A percentile compares a stretch with the other conserved stretches of the same genome.
Conservation (phyloP, 805 yeast genomes). For the Dipodascus albidus region DNA sequence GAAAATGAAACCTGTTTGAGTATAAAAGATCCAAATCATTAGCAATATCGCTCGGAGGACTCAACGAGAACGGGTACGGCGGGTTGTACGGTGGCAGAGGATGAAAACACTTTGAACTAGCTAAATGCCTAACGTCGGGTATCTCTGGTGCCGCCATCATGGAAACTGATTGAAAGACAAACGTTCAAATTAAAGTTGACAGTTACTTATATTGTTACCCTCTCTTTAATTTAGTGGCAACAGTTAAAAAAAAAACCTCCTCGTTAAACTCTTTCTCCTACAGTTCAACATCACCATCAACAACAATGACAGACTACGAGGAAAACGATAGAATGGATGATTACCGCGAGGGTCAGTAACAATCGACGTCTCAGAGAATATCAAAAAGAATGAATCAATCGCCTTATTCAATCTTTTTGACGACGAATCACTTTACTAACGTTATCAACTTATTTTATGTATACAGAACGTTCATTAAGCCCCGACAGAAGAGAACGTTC, state of each 20-base stretch:
- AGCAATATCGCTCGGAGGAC: background rate
- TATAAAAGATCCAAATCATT: conserved; percentile 11
- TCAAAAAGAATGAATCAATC: too few species aligned
- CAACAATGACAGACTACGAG: background rate
- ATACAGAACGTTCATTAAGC: background rate
- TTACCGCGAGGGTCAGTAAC: background rate
- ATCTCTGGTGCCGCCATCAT: too few species aligned
- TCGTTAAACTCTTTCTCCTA: too few species aligned
- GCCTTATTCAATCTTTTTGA: background rate
- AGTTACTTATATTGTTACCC: too few species aligned
- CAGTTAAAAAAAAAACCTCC: too few species aligned
- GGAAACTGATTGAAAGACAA: too few species aligned
- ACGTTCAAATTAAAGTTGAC: too few species aligned
- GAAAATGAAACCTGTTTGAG: conserved; percentile 14
- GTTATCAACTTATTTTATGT: too few species aligned
- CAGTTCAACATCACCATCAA: too few species aligned
- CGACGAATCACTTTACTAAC: too few species aligned
- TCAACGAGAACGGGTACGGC: background rate
- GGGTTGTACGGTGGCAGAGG: background rate
- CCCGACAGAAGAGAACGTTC: background rate
- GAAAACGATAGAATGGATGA: background rate
- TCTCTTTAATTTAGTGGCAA: too few species aligned
- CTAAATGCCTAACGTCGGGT: background rate
- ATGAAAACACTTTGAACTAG: background rate
- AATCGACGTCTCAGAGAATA: too few species aligned